Evolutionary conservation across 2,329 filamentous ascomycete species (phyloP).

Genomic region (Cercospora sesami): DNA sequence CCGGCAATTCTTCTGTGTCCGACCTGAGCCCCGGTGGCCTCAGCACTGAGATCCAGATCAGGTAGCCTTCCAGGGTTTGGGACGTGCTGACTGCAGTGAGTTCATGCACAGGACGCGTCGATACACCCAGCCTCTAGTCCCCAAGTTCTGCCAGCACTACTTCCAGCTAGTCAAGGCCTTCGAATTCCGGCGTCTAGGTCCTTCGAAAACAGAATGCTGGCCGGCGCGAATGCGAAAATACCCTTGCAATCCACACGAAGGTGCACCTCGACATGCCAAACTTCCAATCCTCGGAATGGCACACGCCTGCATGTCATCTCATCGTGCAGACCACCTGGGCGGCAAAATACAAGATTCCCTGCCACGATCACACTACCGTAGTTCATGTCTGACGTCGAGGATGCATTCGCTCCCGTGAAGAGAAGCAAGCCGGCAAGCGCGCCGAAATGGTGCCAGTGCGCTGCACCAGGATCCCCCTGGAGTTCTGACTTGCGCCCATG

Average conservation of each 20-base stretch:
- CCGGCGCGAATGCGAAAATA: background rate
- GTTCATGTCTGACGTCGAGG: background rate
- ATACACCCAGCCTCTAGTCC: background rate
- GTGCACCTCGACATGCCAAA: background rate
- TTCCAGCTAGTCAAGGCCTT: background rate
- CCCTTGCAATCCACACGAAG: background rate
- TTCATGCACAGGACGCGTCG: background rate
- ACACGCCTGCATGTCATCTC: background rate
- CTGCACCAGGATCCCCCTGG: background rate
- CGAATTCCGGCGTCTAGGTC: background rate
- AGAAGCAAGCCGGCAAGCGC: background rate
- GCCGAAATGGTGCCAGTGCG: slow-evolving; percentile 4
- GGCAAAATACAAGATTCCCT: slow-evolving; percentile 6
- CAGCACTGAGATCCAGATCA: background rate
- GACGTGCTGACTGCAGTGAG: background rate
- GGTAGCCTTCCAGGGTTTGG: background rate
- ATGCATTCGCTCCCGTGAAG: background rate
- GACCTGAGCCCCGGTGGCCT: background rate
- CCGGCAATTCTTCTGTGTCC: background rate
- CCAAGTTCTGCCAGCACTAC: background rate
- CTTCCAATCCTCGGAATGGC: background rate
- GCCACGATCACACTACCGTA: background rate
- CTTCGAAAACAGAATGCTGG: background rate
- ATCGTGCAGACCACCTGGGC: background rate
- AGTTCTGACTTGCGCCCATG: background rate